Evolutionary conservation across 2,329 filamentous ascomycete species (phyloP).

Genomic region (Keithomyces neogunnii): DNA sequence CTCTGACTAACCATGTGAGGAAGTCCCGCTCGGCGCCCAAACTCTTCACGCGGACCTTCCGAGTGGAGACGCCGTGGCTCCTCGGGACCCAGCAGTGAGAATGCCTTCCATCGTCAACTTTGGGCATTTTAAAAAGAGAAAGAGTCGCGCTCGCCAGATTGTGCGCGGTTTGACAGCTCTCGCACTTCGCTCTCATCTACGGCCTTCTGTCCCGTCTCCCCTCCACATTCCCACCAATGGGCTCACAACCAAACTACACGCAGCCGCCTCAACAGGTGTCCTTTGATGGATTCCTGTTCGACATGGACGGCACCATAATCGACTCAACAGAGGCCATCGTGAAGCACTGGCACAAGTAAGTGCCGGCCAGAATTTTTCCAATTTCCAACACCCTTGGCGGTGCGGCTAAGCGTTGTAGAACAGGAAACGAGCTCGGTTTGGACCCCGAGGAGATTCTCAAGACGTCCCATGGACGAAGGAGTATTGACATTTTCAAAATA

Average conservation of each 20-base stretch:
- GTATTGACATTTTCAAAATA: conserved; percentile 75
- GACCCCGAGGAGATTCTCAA: conserved; percentile 77
- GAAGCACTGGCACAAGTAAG: conserved; percentile 65
- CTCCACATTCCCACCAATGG: conserved; percentile 15
- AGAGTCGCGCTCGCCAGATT: too few relatives aligned
- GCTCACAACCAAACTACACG: conserved; percentile 27
- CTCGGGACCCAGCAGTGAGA: neutral
- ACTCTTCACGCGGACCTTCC: conserved; percentile 18
- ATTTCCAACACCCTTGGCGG: too few relatives aligned
- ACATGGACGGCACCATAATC: conserved; percentile 79
- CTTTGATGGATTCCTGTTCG: conserved; percentile 55
- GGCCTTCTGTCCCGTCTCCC: too few relatives aligned
- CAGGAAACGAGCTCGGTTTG: conserved; percentile 76
- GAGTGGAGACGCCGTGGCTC: conserved; percentile 9
- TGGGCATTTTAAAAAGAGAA: too few relatives aligned
- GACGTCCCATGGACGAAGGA: conserved; percentile 84
- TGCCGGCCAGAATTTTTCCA: neutral
- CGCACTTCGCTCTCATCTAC: too few relatives aligned
- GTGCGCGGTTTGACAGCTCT: too few relatives aligned
- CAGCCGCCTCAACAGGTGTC: conserved; percentile 36
- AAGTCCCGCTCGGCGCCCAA: conserved; percentile 5
- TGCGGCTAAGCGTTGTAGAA: conserved; percentile 32
- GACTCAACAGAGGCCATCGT: conserved; percentile 70
- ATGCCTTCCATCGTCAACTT: too few relatives aligned
- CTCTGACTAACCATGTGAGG: conserved; percentile 3